Base-by-base conservation (phyloP, 176 grass and related monocot species). In the Oryza punctata region DNA sequence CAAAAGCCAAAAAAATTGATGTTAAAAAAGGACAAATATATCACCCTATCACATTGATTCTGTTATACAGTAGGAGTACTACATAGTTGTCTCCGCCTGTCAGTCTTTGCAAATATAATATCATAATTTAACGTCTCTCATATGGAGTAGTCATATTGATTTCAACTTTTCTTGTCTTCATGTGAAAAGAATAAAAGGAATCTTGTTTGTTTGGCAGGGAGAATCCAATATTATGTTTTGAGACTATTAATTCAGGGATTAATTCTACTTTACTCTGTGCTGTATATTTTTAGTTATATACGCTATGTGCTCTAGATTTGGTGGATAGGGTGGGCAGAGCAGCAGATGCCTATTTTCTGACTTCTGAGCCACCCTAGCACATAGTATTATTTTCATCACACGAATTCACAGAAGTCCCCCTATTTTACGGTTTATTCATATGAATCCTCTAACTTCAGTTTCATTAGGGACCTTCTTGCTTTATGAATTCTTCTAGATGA, bases 31-130 rank as follows among this genome's bases (percentile, higher is more conserved):
- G 33, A 35, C 33, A 35, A 35, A 35, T 35, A 35, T 35, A 35
- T 35, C 33, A 35, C 33, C 33, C 5, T 35, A 32, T 32, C 30
- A 32, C 30, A 32, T 32, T 4, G 30, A 32, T 32, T 32, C 30
- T 32, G 30, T 32, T 32, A 32, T 32, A 32, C 3, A 32, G n/a
- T n/a, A n/a, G n/a, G n/a, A n/a, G n/a, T n/a, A n/a, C n/a, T n/a
- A n/a, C n/a, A n/a, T n/a, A n/a, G 30, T 32, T 32, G 3, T 32
- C 30, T 32, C 30, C 30, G 12, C 44, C 44, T 50, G 73, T 72
- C 66, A 76, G 1, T 81, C 3, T 60, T 32, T 68, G 46, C 63
- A 81, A 40, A 81, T 81, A 30, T n/a, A 50, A 54, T 5, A 59
- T 3, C 4, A n/a, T 59, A 7, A 4, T 21, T 57, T 57, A 57